Percentiles rank a stretch among this genome's conserved stretches.
Conservation (phyloP, 2,329 filamentous ascomycete species). For the Ophiostoma australiae region DNA sequence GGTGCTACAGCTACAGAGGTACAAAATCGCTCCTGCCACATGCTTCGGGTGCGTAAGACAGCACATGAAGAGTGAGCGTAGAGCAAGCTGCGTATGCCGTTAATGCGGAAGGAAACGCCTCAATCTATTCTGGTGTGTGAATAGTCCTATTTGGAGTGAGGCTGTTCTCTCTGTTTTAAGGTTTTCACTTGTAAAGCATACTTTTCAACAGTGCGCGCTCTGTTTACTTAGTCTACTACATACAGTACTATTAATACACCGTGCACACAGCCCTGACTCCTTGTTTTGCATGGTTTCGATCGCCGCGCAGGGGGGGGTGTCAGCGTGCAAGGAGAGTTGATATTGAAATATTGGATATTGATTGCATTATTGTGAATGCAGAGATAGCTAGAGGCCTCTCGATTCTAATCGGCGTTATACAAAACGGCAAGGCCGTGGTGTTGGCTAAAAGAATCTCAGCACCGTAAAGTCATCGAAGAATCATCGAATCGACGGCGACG, state of each 20-base stretch:
- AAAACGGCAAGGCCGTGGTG: too few relatives aligned
- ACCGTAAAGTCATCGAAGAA: too few relatives aligned
- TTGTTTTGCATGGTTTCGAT: constrained; percentile 15
- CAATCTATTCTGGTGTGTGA: neutral
- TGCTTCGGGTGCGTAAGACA: neutral
- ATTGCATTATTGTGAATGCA: neutral
- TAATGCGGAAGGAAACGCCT: neutral
- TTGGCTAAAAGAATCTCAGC: too few relatives aligned
- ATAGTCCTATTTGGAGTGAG: neutral
- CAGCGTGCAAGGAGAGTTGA: neutral
- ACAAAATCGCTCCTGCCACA: neutral
- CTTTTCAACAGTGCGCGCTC: too few relatives aligned
- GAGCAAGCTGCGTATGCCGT: neutral
- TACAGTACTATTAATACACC: neutral
- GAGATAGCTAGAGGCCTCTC: too few relatives aligned
- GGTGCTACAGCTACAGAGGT: neutral
- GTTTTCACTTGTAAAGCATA: too few relatives aligned
- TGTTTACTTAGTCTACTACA: neutral
- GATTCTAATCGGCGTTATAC: too few relatives aligned
- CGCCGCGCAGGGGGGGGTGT: neutral
- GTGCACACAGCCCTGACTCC: constrained; percentile 5
- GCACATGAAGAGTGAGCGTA: neutral
- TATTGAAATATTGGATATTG: neutral
- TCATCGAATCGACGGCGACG: too few relatives aligned
- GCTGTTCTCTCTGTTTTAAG: neutral